Evolutionary conservation across 129 eudicot genomes (phyloP), one percentile per base, ranked within the genome.

Genomic region (Lonicera japonica): DNA sequence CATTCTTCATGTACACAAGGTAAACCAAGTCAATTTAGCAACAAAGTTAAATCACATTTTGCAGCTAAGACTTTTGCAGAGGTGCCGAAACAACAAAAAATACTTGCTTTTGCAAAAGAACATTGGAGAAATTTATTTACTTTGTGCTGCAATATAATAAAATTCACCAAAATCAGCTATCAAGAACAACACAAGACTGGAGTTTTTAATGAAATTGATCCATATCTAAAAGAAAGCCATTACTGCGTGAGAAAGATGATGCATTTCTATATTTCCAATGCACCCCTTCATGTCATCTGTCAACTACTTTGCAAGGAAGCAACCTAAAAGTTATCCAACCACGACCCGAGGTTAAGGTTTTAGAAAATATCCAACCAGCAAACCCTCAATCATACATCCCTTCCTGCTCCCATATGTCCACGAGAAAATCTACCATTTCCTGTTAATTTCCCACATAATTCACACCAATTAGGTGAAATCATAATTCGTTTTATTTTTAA

Each of bases 381-480:
- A 61, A 21, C 43, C 12, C 22, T 85, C 83, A 88, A 74, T 77
- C 87, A 73, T 90, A 83, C 85, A 83, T 52, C 46, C 95, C 95
- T 54, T 86, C 92, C 36, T 86, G 81, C 78, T 86, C 95, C 97
- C 97, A 90, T 11, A 83, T 67, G 68, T 80, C 86, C 61, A 80
- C 95, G 38, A 86, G 69, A 86, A 89, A 82, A 83, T 80, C 86
- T 18, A 86, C 77, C 95, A 89, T 86, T 75, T 84, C 94, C 96
- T 84, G 85, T 36, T 39, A 53, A 1, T 62, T 38, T 34, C 15
- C 56, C 12, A 75, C 36, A 23, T 18, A 75, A 45, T 19, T 18
- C 46, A 19, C 36, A 40, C 21, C 40, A 34, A 19, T 29, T 11
- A 12, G 25, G 40, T 21, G 34, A 47, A 29, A n/a, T n/a, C n/a